Evolutionary conservation across 2,329 filamentous ascomycete species (phyloP), one percentile per base, ranked within the genome.

Genomic region (Fusarium anguioides): DNA sequence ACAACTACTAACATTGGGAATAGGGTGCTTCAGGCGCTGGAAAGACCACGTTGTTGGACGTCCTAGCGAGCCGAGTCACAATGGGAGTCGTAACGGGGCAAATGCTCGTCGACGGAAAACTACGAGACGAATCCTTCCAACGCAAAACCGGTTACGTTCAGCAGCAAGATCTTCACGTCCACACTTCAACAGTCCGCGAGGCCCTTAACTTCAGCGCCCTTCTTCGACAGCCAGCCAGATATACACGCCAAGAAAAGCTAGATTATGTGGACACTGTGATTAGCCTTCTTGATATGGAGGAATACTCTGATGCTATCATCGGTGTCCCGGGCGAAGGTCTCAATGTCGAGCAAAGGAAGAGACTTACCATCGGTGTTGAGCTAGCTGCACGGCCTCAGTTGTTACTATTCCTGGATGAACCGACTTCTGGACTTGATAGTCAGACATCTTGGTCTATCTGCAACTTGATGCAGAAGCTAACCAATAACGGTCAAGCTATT

Each of bases 111-210:
- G 82, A 87, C 56, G 85, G 84, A 17, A 84, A 83, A 35, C 86
- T 86, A 31, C 87, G 91, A 29, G 92, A 94, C 68, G 83, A 84
- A 11, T 92, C 91, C 0, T 96, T 96, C 84, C 92, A 96, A 76
- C 89, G 93, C 56, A 94, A 93, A 79, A 95, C 92, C 0, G 93
- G 93, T 35, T 96, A 96, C 69, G 93, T 93, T 23, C 92, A 96
- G 74, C 93, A 96, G 76, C 92, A 96, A 74, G 93, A 97, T 84
- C 83, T 96, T 6, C 93, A 96, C 75, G 83, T 95, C 29, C 83
- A 89, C 20, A 96, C 92, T 0, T 87, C 89, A 1, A 96, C 93
- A 0, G 93, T 96, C 26, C 89, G 93, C 59, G 93, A 97, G 78
- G 92, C 93, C 10, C 83, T 97, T 23, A 86, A 87, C 62, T 97